Evolutionary conservation across 352 stramenopile species (phyloP), one percentile per base, ranked within the genome.

Genomic region (Globisporangium cystogenes): DNA sequence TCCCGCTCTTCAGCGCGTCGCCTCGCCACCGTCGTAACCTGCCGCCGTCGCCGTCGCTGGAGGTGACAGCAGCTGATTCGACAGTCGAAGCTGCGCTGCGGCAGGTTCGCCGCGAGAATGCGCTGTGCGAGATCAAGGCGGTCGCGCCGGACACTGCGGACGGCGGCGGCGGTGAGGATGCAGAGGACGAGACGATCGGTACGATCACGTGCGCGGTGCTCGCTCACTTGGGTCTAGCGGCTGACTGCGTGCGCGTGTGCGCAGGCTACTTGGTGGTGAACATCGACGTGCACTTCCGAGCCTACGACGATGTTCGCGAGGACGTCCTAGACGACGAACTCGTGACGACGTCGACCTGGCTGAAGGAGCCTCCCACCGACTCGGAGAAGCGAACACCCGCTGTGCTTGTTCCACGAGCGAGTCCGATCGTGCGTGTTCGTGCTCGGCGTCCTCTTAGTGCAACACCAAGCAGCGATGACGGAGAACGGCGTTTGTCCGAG

Each of bases 121-220:
- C 37, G 37, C 54, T 87, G 45, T 70, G 66, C 44, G 74, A 83
- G 42, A 76, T 78, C 15, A 55, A 65, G n/a, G 33, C 63, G 8
- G 37, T 64, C 23, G 39, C 48, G 8, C 18, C 27, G 4, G 48
- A 39, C 5, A 8, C 47, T 0, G 48, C 65, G 8, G 46, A 53
- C 20, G 37, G 18, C 14, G 50, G 48, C 16, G 33, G 14, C 6
- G 33, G 33, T 18, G 33, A 18, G 5, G 33, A 12, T 12, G 33
- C 4, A 16, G 33, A 39, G 11, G 33, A 39, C 33, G 33, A 16
- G 33, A 39, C 33, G 33, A 57, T 60, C 14, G 58, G 56, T 56
- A 42, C 60, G 24, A 23, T 64, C 10, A 1, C 14, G 3, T 12
- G 12, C 14, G 11, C 5, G 33, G 6, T 15, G 21, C 3, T 16